A percentile compares a stretch with the other conserved stretches of the same genome.
Conservation (phyloP, 495 filamentous ascomycete species). For the Neurospora terricola region DNA sequence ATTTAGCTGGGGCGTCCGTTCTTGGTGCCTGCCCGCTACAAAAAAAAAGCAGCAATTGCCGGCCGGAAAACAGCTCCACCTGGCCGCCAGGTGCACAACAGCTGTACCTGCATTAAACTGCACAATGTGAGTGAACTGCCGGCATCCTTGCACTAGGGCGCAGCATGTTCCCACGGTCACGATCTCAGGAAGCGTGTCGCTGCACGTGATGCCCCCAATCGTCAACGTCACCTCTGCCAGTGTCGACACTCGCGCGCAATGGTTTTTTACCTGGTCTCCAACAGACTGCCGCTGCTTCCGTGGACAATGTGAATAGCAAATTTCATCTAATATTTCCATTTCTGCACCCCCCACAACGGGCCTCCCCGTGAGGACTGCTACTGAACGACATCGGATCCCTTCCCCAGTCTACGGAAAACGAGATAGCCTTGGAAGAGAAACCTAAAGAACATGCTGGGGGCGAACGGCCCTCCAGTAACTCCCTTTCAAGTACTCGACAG, state of each 20-base stretch:
- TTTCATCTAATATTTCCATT: rapidly evolving
- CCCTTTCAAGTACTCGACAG: background rate
- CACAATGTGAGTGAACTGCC: background rate
- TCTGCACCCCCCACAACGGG: too few species aligned
- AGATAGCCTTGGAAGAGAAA: background rate
- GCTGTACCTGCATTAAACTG: background rate
- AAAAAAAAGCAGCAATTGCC: background rate
- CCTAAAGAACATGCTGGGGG: background rate
- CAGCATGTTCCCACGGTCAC: background rate
- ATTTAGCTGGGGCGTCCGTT: background rate
- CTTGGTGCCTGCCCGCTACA: background rate
- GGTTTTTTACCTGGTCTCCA: background rate
- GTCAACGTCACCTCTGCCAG: background rate
- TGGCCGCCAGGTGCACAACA: background rate
- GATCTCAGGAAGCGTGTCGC: background rate
- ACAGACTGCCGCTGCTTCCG: background rate
- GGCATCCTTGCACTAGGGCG: background rate
- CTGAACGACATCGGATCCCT: background rate
- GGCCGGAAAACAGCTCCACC: background rate
- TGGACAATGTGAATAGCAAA: rapidly evolving
- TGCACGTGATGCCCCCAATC: background rate
- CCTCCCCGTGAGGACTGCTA: background rate
- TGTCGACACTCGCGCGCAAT: background rate
- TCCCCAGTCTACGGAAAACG: background rate
- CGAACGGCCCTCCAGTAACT: background rate